These are phyloP conservation scores for Chaetomium fimeti DNA, from an alignment of 495 filamentous ascomycete species.

Conservation along the genomic window DNA sequence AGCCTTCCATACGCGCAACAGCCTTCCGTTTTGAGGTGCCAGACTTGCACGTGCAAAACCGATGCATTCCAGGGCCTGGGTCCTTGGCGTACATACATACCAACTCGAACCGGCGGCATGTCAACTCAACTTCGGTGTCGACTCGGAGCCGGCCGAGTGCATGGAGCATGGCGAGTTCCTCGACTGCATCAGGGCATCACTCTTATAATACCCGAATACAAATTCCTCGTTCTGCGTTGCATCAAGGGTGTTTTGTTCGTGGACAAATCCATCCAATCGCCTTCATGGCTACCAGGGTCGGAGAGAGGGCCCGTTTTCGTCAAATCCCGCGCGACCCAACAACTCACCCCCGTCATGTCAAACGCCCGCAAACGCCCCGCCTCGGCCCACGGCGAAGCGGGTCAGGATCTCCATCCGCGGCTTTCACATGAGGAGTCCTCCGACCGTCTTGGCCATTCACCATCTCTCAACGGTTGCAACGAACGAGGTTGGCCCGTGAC, in stretches of 20 bases:
- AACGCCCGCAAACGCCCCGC: neutral
- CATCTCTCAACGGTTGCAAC: neutral
- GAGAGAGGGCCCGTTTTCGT: conserved; percentile 1
- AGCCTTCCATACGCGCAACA: no score
- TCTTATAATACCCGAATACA: neutral
- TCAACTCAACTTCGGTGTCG: no score
- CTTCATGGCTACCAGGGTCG: neutral
- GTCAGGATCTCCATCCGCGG: neutral
- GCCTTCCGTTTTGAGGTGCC: no score
- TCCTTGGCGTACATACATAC: no score
- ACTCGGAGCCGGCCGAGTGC: neutral
- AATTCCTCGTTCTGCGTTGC: conserved; percentile 1
- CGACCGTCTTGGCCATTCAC: conserved; percentile 3
- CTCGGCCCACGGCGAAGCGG: conserved; percentile 6
- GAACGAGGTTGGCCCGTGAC: neutral
- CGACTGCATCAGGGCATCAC: neutral
- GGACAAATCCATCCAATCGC: neutral
- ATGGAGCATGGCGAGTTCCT: neutral
- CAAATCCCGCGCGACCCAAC: neutral
- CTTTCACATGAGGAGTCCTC: conserved; percentile 7
- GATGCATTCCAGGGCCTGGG: no score
- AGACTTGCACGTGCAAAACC: no score
- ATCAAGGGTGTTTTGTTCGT: neutral
- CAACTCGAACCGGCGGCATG: no score
- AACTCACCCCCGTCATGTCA: neutral